These are phyloP conservation scores for Aspergillus glaucus DNA, from an alignment of 2,329 filamentous ascomycete species.

Conservation along the genomic window DNA sequence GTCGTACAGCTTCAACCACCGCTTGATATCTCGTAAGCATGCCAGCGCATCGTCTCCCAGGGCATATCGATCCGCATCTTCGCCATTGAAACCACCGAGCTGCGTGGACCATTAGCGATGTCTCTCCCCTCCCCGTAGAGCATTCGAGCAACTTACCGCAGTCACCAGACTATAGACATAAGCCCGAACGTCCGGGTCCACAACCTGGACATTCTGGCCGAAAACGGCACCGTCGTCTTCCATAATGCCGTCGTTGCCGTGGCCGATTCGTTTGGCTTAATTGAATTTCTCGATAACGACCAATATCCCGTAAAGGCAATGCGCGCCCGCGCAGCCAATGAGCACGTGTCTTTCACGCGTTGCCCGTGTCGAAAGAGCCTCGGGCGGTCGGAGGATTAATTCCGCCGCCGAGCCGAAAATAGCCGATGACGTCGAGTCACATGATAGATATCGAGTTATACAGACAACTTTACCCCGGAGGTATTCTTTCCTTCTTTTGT, in stretches of 20 bases:
- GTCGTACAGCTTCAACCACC: constrained; percentile 93
- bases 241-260: background rate
- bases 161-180: constrained; percentile 91
- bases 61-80: constrained; percentile 75
- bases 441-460: constrained; percentile 8
- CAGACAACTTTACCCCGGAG: background rate
- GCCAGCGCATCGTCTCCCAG: constrained; percentile 90
- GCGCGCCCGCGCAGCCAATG: constrained; percentile 14
- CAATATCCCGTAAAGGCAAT: background rate
- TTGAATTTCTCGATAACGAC: background rate
- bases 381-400: constrained; percentile 9
- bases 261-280: background rate
- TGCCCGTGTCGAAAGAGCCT: constrained; percentile 14
- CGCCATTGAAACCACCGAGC: constrained; percentile 77
- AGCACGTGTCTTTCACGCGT: constrained; percentile 23
- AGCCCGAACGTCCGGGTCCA: constrained; percentile 87
- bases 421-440: constrained; percentile 27
- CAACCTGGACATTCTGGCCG: constrained; percentile 49
- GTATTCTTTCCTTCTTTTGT: background rate
- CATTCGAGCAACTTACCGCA: constrained; percentile 57
- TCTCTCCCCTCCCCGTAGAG: background rate
- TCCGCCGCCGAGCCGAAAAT: constrained; percentile 19
- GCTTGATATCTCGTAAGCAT: constrained; percentile 85
- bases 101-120: constrained; percentile 31
- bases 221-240: constrained; percentile 33